Percentiles rank a stretch among this genome's conserved stretches.
Evolutionary conservation across 225 moss, liverwort and hornwort species (phyloP).

Genomic region (Straminergon stramineum): DNA sequence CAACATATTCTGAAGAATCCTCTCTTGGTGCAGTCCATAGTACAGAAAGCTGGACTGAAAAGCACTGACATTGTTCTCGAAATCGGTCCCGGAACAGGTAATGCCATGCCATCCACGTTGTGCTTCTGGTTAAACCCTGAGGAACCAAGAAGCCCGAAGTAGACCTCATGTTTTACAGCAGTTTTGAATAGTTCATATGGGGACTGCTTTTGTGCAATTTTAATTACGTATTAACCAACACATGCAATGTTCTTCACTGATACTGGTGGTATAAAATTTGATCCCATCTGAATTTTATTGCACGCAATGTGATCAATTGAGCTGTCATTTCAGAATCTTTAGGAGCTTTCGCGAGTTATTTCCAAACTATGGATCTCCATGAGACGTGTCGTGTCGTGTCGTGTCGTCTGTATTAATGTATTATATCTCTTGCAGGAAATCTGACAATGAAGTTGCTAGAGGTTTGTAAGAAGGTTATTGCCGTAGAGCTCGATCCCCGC

Average conservation of each 20-base stretch:
- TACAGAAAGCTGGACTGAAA: conserved; percentile 81
- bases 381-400: not conserved
- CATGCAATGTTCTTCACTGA: not conserved
- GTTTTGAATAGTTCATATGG: not conserved
- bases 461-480: conserved; percentile 80
- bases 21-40: conserved; percentile 80
- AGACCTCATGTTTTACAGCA: not conserved
- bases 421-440: conserved; percentile 35
- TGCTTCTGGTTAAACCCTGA: not conserved
- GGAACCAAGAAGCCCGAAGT: not conserved
- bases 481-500: conserved; percentile 79
- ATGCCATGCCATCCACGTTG: not conserved
- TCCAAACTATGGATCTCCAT: not conserved
- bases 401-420: not conserved
- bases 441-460: conserved; percentile 75
- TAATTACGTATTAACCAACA: not conserved
- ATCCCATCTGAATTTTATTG: not conserved
- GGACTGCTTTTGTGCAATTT: not conserved
- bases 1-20: conserved; percentile 94
- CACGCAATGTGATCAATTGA: not conserved
- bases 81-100: conserved; percentile 89
- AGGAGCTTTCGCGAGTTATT: not conserved
- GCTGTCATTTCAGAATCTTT: not conserved
- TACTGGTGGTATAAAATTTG: not conserved
- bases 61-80: conserved; percentile 80